phyloP scores from a whole-genome alignment of 306 rosid genomes.

The Delonix regia region DNA sequence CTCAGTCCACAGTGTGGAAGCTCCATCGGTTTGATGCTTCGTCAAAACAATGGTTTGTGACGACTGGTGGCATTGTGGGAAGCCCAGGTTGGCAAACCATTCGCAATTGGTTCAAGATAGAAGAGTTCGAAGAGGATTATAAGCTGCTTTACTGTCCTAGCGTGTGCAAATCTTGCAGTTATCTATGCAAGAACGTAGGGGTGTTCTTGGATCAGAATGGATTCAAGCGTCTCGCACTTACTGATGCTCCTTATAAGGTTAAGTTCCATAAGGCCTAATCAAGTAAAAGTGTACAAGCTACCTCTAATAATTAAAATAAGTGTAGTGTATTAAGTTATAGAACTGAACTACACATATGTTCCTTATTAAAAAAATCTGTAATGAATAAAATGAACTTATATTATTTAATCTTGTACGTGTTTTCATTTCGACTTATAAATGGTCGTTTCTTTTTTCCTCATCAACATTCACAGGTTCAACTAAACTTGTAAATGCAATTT shows the following conservation, averaged over 20 bases:
- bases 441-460: too few relatives aligned
- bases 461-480: too few relatives aligned
- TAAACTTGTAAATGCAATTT: too few relatives aligned
- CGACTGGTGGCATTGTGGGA: slow-evolving; percentile 50
- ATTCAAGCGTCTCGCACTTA: slow-evolving; percentile 38
- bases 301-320: not conserved
- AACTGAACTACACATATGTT: not conserved
- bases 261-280: slow-evolving; percentile 27
- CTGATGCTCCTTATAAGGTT: slow-evolving; percentile 38
- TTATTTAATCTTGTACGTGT: not conserved
- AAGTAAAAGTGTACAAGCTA: not conserved
- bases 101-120: slow-evolving; percentile 65
- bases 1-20: slow-evolving; percentile 48
- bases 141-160: slow-evolving; percentile 68
- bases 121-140: slow-evolving; percentile 50
- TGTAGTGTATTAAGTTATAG: not conserved
- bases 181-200: slow-evolving; percentile 52
- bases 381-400: not conserved
- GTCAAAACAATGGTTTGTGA: slow-evolving; percentile 48
- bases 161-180: slow-evolving; percentile 55
- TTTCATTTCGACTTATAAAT: not conserved
- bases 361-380: not conserved
- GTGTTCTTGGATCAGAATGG: slow-evolving; percentile 34
- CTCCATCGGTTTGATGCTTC: slow-evolving; percentile 43
- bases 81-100: slow-evolving; percentile 48